Evolutionary conservation across 1,284 basidiomycete genomes (phyloP).

Genomic region (Rhodofomes roseus): DNA sequence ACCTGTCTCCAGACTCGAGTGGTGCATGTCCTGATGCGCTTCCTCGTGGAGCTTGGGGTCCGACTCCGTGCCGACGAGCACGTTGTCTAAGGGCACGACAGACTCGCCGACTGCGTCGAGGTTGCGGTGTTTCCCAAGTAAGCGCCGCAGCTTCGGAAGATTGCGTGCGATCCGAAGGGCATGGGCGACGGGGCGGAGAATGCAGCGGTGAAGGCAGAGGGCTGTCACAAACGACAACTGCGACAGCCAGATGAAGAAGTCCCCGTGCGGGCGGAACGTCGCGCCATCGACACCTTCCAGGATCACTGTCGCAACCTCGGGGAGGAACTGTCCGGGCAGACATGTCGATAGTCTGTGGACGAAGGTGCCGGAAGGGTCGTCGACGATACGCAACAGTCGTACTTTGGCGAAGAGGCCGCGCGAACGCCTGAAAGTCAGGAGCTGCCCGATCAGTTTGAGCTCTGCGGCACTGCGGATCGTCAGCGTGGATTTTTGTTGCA

Average conservation of each 20-base stretch:
- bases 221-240: not conserved
- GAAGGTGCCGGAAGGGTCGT: not conserved
- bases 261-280: not conserved
- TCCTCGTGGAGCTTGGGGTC: too few species aligned
- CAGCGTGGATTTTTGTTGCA: not conserved
- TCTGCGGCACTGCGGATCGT: not conserved
- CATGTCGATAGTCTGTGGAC: not conserved
- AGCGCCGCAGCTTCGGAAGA: not conserved
- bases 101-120: too few species aligned
- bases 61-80: too few species aligned
- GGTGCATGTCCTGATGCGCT: too few species aligned
- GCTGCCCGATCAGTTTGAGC: not conserved
- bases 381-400: not conserved
- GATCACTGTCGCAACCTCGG: not conserved
- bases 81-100: too few species aligned
- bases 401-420: not conserved
- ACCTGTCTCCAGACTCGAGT: too few species aligned
- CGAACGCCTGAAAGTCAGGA: not conserved
- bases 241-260: not conserved
- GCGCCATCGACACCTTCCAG: not conserved
- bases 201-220: not conserved
- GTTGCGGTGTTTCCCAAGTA: not conserved
- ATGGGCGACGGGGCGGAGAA: not conserved
- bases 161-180: not conserved
- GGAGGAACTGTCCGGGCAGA: not conserved